Conservation (phyloP, 2,329 filamentous ascomycete species). For the Cordyceps farinosa region DNA sequence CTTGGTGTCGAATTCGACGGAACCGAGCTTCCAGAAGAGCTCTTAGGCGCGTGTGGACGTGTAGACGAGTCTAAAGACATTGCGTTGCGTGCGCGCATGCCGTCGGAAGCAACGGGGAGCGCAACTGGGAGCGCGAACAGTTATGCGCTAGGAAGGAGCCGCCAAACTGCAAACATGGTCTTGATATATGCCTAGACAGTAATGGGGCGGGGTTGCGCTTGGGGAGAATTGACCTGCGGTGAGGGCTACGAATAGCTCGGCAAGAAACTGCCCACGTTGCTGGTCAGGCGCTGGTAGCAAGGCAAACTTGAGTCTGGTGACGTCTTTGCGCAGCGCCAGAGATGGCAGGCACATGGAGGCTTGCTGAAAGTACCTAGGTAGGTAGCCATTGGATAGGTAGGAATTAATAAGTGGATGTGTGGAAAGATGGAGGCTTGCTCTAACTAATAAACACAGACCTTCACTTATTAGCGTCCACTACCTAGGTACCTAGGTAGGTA, state of each 20-base stretch:
- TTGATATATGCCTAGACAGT: background rate
- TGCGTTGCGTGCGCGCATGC: background rate
- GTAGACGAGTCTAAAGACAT: background rate
- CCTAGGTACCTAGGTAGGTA: too few relatives aligned
- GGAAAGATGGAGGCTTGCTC: background rate
- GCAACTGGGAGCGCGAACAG: background rate
- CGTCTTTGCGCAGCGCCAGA: conserved; percentile 1
- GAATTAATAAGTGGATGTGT: background rate
- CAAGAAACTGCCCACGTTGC: background rate
- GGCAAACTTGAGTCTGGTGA: conserved; percentile 6
- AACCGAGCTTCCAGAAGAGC: conserved; percentile 3
- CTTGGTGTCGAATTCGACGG: conserved; percentile 19
- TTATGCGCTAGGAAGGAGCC: background rate
- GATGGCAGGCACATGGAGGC: background rate
- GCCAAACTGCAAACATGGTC: background rate
- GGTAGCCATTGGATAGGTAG: background rate
- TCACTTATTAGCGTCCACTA: too few relatives aligned
- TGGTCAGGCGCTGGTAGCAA: background rate
- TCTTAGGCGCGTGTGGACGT: background rate
- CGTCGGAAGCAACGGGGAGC: background rate
- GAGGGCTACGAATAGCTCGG: background rate
- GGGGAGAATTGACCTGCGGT: background rate
- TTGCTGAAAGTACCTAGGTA: background rate
- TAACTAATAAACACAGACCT: too few relatives aligned
- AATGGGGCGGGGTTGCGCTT: background rate